Percentiles rank a stretch among this genome's conserved stretches.
Conservation (phyloP, 2,329 filamentous ascomycete genomes). For the Hymenoscyphus albidus region DNA sequence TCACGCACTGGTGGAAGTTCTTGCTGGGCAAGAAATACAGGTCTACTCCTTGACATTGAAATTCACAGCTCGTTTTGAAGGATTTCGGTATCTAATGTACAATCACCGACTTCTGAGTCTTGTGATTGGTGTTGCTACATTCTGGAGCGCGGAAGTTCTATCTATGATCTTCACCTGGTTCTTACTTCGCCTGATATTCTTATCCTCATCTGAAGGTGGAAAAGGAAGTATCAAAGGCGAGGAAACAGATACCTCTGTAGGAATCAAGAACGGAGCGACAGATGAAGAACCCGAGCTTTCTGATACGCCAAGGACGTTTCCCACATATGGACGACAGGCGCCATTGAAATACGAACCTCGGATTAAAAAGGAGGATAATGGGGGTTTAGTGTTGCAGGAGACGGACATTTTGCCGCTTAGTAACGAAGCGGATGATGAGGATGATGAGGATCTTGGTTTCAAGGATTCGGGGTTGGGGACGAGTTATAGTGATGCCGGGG, state of each 20-base stretch:
- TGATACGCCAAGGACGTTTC: constrained; percentile 44
- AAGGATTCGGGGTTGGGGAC: constrained; percentile 52
- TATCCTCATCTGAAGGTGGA: constrained; percentile 21
- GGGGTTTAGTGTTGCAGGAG: constrained; percentile 26
- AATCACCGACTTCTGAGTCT: constrained; percentile 71
- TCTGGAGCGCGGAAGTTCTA: constrained; percentile 73
- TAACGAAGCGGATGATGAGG: constrained; percentile 47
- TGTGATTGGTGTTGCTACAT: constrained; percentile 61
- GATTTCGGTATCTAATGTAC: constrained; percentile 83
- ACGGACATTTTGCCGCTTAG: constrained; percentile 31
- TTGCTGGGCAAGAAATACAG: constrained; percentile 59
- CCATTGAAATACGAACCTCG: constrained; percentile 40
- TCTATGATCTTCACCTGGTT: constrained; percentile 65
- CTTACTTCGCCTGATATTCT: constrained; percentile 34
- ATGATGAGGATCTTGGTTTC: constrained; percentile 41
- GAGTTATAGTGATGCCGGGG: constrained; percentile 44
- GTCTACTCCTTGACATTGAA: constrained; percentile 67
- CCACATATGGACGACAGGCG: constrained; percentile 41
- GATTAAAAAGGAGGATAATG: constrained; percentile 30
- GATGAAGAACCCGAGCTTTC: constrained; percentile 37
- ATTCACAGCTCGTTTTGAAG: constrained; percentile 71
- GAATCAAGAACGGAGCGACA: constrained; percentile 5
- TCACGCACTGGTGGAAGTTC: constrained; percentile 44
- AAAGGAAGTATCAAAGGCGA: constrained; percentile 26
- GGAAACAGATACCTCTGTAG: constrained; percentile 13